Base-by-base conservation (phyloP, 768 basidiomycete species). In the Daedalea quercina region DNA sequence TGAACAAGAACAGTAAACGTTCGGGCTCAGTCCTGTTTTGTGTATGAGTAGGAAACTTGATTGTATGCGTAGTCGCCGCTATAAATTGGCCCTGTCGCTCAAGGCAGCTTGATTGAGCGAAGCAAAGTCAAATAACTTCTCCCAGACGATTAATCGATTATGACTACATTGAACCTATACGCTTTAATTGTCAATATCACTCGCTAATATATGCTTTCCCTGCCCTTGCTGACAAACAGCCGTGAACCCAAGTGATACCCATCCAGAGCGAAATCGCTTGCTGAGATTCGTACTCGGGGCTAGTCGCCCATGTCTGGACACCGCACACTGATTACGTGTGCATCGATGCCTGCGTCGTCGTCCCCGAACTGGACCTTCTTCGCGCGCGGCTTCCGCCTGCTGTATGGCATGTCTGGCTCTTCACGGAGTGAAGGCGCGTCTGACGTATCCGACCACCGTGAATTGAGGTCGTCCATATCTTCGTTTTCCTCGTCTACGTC, bases 291-390 rank as follows among this genome's bases (percentile, higher is more conserved):
- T 31, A 31, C 4, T 11, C 11, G 11, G 28, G 11, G 28, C 37
- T 51, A 33, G 44, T 58, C 57, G 23, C 44, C 60, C 22, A 50
- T 50, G 47, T 60, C 56, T 9, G 60, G 57, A 25, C 60, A 60
- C 57, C 56, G 54, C 43, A 86, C 74, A 40, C 75, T 78, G 53
- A 79, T 63, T 44, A 89, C 64, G 41, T 65, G 71, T 11, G 60
- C 67, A 12, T 49, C 40, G 40, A 65, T 41, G n/a, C 75, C 84
- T 41, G 61, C 61, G 40, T 73, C 69, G 44, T 70, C 63, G 53
- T 86, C 82, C 8, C 87, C 86, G 51, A 86, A 87, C 13, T 68
- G 72, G 40, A 87, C 64, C 20, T 45, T 48, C 25, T 44, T 65
- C 66, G 42, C 57, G 61, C n/a, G 57, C 55, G 52, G 54, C 63